These are phyloP conservation scores for Colletotrichum abscissum DNA, from an alignment of 2,329 filamentous ascomycete species.

Conservation along the genomic window DNA sequence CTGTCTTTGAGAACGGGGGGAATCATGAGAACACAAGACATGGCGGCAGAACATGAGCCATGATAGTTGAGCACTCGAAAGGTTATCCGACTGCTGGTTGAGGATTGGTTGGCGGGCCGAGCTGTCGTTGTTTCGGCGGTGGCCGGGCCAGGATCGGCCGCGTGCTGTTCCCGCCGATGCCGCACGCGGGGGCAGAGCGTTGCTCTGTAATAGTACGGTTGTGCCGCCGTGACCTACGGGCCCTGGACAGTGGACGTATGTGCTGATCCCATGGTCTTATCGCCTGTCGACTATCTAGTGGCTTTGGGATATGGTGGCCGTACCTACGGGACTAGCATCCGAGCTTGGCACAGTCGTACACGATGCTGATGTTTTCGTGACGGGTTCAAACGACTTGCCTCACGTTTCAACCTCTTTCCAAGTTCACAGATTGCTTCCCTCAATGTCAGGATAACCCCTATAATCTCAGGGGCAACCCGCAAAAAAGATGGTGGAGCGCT, in stretches of 20 bases:
- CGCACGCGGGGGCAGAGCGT: not conserved
- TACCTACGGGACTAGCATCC: not conserved
- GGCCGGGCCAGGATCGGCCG: not conserved
- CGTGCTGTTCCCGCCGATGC: not conserved
- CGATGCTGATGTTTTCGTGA: not conserved
- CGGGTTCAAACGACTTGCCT: not conserved
- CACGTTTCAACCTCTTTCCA: not conserved
- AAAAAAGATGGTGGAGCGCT: constrained; percentile 3
- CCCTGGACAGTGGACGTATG: not conserved
- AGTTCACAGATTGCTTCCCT: not conserved
- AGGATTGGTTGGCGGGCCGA: not conserved
- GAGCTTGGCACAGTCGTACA: not conserved
- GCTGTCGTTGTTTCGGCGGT: not conserved
- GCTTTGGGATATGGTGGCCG: not conserved
- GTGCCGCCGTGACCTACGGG: not conserved
- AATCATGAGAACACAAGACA: not conserved
- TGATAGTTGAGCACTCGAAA: no score
- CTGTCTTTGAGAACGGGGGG: not conserved
- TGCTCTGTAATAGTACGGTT: not conserved
- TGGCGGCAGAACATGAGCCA: not conserved
- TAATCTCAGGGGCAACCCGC: constrained; percentile 6
- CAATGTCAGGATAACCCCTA: not conserved
- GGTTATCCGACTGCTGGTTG: no score
- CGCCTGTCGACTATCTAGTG: not conserved
- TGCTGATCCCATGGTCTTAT: not conserved